Evolutionary conservation across 2,329 filamentous ascomycete genomes (phyloP), one percentile per base, ranked within the genome.

Genomic region (Cercospora zeina): DNA sequence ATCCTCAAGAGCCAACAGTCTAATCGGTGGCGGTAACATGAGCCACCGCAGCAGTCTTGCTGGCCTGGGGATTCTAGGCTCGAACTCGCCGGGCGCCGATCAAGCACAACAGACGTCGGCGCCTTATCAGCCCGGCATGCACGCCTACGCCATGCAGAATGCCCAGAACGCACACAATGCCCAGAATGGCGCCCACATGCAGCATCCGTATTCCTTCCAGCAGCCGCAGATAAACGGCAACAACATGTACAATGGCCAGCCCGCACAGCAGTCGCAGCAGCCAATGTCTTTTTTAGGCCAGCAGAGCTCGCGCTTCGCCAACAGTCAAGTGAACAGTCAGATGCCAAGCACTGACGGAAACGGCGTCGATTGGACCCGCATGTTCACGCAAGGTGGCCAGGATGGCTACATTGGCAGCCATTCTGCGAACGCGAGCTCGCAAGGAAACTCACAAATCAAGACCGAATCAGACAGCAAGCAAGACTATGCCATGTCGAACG

Each of bases 1-100:
- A 27, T 79, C 79, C 6, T 81, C 80, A 58, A 72, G 80, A 55
- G 79, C 80, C 21, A 81, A 81, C 72, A 81, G 79, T 70, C 68
- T 81, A 66, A 80, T 81, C 60, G 76, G 76, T 14, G 78, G 78
- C 16, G 69, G 67, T 34, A 69, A 59, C 16, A 69, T 74, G 65
- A 72, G 69, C 66, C 71, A 72, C 55, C 72, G 72, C 61, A 70
- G 68, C 65, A 73, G 72, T 65, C 62, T 71, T 54, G 68, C 70
- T 58, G 72, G 69, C 13, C 65, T 75, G 19, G 72, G 71, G 36
- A 73, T 74, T 51, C 59, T 74, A 42, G 69, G 67, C 30, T 71
- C 71, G 19, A 71, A 70, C 59, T 69, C 65, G 14, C 54, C 67
- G 8, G 64, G 67, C 45, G 64, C 60, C 55, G 73, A 73, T 30